Conservation (phyloP, 2,329 filamentous ascomycete species). For the Clonostachys rosea region DNA sequence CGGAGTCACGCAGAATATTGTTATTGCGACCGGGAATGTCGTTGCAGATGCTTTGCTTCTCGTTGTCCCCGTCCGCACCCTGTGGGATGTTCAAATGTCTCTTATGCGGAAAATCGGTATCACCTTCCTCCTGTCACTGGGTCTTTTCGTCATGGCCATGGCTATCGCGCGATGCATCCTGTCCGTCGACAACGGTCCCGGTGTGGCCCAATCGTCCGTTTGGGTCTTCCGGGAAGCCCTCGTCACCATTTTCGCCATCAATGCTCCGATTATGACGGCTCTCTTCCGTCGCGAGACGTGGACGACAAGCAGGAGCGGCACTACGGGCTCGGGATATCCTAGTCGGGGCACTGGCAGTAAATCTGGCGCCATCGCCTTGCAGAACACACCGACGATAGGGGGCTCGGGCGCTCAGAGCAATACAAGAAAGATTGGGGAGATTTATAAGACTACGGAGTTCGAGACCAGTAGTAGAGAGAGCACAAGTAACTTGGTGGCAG, state of each 20-base stretch:
- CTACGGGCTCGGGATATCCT: neutral
- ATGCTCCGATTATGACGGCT: constrained; percentile 1
- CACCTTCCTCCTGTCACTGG: constrained; percentile 1
- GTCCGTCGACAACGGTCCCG: constrained; percentile 1
- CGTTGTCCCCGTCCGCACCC: constrained; percentile 1
- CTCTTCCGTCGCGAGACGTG: constrained; percentile 2
- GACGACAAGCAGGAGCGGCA: neutral
- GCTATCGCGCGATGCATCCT: constrained; percentile 2
- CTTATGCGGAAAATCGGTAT: constrained; percentile 1
- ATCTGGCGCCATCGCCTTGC: neutral
- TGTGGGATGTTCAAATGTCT: neutral
- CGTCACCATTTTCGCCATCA: constrained; percentile 4
- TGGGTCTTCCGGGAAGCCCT: constrained; percentile 3
- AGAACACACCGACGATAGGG: too few relatives aligned
- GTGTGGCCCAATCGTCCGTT: constrained; percentile 1
- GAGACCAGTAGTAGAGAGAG: constrained; percentile 1
- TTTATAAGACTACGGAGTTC: constrained; percentile 1
- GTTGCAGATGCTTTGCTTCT: constrained; percentile 1
- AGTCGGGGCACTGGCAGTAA: neutral
- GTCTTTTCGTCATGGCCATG: constrained; percentile 4
- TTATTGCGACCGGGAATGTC: constrained; percentile 2
- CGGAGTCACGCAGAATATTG: constrained; percentile 2
- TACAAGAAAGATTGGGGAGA: neutral
- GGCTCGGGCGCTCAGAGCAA: neutral
- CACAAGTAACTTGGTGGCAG: constrained; percentile 1